Evolutionary conservation across 345 rosid species (phyloP).

Genomic region (Pistacia atlantica): DNA sequence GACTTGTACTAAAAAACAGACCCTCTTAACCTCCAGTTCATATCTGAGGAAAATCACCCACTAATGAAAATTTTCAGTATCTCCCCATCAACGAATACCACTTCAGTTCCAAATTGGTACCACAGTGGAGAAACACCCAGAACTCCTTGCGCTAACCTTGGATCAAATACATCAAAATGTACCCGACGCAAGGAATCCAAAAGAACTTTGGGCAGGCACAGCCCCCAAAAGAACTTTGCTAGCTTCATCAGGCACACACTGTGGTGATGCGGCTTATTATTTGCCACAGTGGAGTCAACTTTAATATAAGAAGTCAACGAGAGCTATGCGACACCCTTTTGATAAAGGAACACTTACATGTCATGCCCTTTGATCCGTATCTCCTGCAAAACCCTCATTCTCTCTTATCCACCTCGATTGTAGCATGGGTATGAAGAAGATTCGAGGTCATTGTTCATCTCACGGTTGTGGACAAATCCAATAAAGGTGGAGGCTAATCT

Average conservation of each 20-base stretch:
- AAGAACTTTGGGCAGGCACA: slow-evolving; percentile 73
- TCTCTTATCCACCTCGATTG: no score
- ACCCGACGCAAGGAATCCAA: slow-evolving; percentile 61
- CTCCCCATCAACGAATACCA: slow-evolving; percentile 75
- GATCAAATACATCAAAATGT: slow-evolving; percentile 84
- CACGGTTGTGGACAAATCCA: no score
- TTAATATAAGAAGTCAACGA: no score
- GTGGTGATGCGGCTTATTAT: no score
- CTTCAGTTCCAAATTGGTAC: slow-evolving; percentile 80
- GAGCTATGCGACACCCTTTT: no score
- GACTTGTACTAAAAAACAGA: not conserved
- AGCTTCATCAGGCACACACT: slow-evolving; percentile 40
- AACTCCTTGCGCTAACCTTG: slow-evolving; percentile 69
- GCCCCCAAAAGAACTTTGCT: slow-evolving; percentile 74
- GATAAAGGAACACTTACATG: no score
- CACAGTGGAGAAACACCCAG: slow-evolving; percentile 77
- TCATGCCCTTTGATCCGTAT: no score
- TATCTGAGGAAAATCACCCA: not conserved
- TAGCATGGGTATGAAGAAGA: no score
- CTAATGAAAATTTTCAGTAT: slow-evolving; percentile 35
- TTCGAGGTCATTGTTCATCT: no score
- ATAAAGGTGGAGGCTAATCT: no score
- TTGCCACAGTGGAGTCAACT: no score
- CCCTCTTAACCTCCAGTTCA: not conserved
- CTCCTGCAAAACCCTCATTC: no score